A percentile compares a stretch with the other conserved stretches of the same genome.
Evolutionary conservation across 2,329 filamentous ascomycete species (phyloP).

Genomic region (Aureobasidium sp.): DNA sequence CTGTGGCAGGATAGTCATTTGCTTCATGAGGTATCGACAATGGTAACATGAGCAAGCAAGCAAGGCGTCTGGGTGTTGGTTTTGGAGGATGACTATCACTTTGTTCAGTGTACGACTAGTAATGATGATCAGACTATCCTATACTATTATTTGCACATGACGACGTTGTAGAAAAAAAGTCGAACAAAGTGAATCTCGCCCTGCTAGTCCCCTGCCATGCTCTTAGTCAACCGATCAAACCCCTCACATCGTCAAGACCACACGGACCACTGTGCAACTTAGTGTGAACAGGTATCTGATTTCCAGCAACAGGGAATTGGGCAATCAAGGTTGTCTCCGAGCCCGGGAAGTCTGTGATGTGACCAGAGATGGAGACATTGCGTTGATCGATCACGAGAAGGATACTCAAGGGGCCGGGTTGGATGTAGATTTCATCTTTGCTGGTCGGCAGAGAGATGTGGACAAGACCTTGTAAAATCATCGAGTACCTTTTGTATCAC

Average conservation of each 20-base stretch:
- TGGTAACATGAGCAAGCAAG: neutral
- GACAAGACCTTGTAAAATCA: neutral
- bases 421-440: neutral
- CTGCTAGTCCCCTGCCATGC: too few species aligned
- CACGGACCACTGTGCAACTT: neutral
- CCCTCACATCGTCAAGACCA: neutral
- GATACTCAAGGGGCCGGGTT: neutral
- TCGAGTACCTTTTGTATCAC: neutral
- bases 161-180: too few species aligned
- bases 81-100: neutral
- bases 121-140: neutral
- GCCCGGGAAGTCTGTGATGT: conserved; percentile 3
- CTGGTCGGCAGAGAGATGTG: neutral
- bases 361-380: neutral
- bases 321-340: neutral
- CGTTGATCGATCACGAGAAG: neutral
- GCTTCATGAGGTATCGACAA: neutral
- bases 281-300: neutral
- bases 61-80: neutral
- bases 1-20: neutral
- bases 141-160: neutral
- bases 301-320: neutral
- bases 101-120: neutral
- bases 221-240: neutral
- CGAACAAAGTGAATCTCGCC: too few species aligned